phyloP scores from a whole-genome alignment of 805 yeast species.

The Nakazawaea ernobii region DNA sequence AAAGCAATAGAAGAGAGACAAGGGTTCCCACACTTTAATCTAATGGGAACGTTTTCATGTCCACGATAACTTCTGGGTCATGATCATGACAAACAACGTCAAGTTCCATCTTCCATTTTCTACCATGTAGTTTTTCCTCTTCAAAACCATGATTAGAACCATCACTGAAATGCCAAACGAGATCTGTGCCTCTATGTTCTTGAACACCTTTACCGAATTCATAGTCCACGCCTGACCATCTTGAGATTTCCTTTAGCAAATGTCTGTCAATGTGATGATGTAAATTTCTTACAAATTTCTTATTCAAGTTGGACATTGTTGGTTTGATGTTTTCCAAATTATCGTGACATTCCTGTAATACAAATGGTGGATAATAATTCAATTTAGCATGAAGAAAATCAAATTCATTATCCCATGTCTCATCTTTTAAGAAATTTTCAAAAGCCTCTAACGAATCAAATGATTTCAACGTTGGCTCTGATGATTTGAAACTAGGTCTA shows the following conservation, averaged over 20 bases:
- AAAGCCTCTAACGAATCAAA: slow-evolving; percentile 63
- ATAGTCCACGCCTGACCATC: slow-evolving; percentile 49
- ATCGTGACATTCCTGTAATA: slow-evolving; percentile 58
- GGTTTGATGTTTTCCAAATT: slow-evolving; percentile 69
- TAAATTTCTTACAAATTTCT: slow-evolving; percentile 66
- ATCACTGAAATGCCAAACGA: slow-evolving; percentile 63
- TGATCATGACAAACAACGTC: slow-evolving; percentile 62
- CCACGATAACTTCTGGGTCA: slow-evolving; percentile 62
- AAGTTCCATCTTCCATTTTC: slow-evolving; percentile 62
- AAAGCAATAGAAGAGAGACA: too few species aligned
- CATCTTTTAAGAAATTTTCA: slow-evolving; percentile 61
- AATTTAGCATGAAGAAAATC: slow-evolving; percentile 64
- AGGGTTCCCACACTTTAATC: too few species aligned
- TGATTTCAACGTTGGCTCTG: slow-evolving; percentile 20
- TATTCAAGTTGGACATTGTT: slow-evolving; percentile 64
- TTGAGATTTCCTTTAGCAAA: slow-evolving; percentile 58
- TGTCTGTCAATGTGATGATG: slow-evolving; percentile 74
- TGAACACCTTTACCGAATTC: slow-evolving; percentile 37
- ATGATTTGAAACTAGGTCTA: slow-evolving; percentile 4
- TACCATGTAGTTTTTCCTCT: slow-evolving; percentile 33
- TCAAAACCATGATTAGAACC: slow-evolving; percentile 49
- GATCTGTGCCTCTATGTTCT: slow-evolving; percentile 40
- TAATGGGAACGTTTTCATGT: slow-evolving; percentile 50
- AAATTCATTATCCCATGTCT: slow-evolving; percentile 71
- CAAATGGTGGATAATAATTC: slow-evolving; percentile 69